Base-by-base conservation (phyloP, 345 rosid genomes). In the Populus nigra region DNA sequence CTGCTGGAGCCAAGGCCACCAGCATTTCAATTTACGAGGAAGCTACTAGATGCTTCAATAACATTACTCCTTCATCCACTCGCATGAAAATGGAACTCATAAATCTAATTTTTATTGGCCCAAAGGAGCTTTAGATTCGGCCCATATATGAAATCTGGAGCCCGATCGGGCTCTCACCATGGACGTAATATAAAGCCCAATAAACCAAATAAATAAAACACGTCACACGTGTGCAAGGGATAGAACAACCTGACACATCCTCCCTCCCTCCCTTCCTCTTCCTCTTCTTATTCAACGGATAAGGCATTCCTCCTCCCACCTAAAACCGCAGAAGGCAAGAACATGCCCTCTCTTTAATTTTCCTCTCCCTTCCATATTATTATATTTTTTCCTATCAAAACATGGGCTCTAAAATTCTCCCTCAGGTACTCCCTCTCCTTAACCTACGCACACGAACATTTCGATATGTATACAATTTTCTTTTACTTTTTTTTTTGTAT, bases 381-480 rank as follows among this genome's bases (percentile, higher is more conserved):
- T 41, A 25, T 8, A 38, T 53, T 20, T 29, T 41, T 23, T 25
- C 31, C 3, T 35, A 23, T n/a, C 5, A 31, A 27, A 6, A n/a
- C 68, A 87, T 88, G 94, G 89, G 83, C 67, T 85, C 88, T 71
- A 90, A 88, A 69, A 82, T 91, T 80, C 89, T 91, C 55, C 89
- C 92, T 76, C 96, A 90, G 90, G 93, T 89, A 73, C 80, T 13
- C 22, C 6, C 70, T 47, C 18, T 20, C 16, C 57, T 7, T 49
- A 1, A 13, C 61, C 11, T 31, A 53, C 5, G 3, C 3, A 11
- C 39, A 6, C 7, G 20, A 23, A 0, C 57, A 18, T 39, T 15
- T 41, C 8, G 2, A 17, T 6, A 3, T 22, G 38, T 47, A 47
- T 47, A 47, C 50, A 15, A 3, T 71, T 62, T 43, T 6, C 29